A percentile compares a stretch with the other conserved stretches of the same genome.
Evolutionary conservation across 1,284 basidiomycete species (phyloP).

Genomic region (Rhodotorula sp.): DNA sequence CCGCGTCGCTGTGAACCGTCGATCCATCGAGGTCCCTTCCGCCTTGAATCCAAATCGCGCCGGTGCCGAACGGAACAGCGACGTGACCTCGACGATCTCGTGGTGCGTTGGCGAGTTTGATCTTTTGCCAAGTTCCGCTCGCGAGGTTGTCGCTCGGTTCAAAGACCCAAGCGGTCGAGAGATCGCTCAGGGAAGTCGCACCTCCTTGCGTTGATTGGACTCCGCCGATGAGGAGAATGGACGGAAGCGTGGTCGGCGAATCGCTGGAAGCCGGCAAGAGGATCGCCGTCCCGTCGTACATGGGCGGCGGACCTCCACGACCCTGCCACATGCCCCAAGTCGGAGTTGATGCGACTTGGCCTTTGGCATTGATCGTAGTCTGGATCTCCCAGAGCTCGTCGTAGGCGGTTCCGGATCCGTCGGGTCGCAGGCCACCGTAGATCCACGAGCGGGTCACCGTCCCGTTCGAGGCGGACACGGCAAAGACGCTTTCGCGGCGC

Average conservation of each 20-base stretch:
- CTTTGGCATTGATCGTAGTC: not conserved
- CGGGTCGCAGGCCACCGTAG: constrained; percentile 27
- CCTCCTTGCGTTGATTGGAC: not conserved
- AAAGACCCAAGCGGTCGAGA: constrained; percentile 21
- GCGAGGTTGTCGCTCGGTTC: constrained; percentile 7
- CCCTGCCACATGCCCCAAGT: constrained; percentile 13
- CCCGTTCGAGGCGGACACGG: constrained; percentile 33
- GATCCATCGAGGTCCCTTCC: constrained; percentile 21
- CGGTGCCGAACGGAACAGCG: constrained; percentile 22
- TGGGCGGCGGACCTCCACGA: not conserved
- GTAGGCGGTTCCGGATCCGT: constrained; percentile 19
- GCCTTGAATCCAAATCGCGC: constrained; percentile 35
- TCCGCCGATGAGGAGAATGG: constrained; percentile 32
- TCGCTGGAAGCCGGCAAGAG: constrained; percentile 8
- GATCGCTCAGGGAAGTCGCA: not conserved
- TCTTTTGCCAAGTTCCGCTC: constrained; percentile 7
- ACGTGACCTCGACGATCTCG: constrained; percentile 14
- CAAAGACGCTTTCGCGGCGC: constrained; percentile 19
- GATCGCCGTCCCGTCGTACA: constrained; percentile 32
- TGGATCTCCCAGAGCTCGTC: constrained; percentile 36
- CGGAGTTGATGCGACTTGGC: not conserved
- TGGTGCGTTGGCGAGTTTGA: constrained; percentile 1
- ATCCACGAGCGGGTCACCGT: constrained; percentile 27
- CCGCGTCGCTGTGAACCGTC: constrained; percentile 16
- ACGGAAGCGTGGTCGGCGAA: not conserved